A percentile compares a stretch with the other conserved stretches of the same genome.
These are phyloP conservation scores for Hypoxylon lienhwacheense DNA, from an alignment of 495 filamentous ascomycete genomes.

Conservation along the genomic window DNA sequence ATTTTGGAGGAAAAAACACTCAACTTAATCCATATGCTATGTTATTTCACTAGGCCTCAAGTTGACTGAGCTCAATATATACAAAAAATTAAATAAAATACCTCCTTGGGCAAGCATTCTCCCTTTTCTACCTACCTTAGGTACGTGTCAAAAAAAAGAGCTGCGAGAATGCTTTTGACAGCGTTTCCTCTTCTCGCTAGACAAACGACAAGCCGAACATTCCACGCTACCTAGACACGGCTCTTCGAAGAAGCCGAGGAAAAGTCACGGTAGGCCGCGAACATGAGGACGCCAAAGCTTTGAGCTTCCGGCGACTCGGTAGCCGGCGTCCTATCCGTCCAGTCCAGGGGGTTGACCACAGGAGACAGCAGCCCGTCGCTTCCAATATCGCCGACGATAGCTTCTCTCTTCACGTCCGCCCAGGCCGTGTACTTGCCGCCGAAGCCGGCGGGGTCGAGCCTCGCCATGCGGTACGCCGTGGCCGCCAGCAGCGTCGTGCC, in stretches of 20 bases:
- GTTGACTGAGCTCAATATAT: neutral
- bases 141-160: too few relatives aligned
- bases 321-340: conserved; percentile 42
- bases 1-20: too few relatives aligned
- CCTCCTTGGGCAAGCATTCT: too few relatives aligned
- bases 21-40: too few relatives aligned
- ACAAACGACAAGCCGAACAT: too few relatives aligned
- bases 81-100: neutral
- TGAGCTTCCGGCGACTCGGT: conserved; percentile 52
- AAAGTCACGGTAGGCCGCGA: conserved; percentile 51
- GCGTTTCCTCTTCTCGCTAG: too few relatives aligned
- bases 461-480: conserved; percentile 50
- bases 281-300: conserved; percentile 51
- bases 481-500: conserved; percentile 52
- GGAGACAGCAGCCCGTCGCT: conserved; percentile 46
- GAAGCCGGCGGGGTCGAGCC: conserved; percentile 44
- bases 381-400: conserved; percentile 41
- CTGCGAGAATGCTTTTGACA: too few relatives aligned
- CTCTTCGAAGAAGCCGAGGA: conserved; percentile 9
- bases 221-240: neutral
- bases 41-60: neutral
- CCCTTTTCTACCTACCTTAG: too few relatives aligned
- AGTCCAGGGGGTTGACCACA: conserved; percentile 53
- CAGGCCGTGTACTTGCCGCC: conserved; percentile 46
- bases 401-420: conserved; percentile 48